These are phyloP conservation scores for Rhododendron vialii DNA, from an alignment of 148 eudicot species.

Conservation along the genomic window DNA sequence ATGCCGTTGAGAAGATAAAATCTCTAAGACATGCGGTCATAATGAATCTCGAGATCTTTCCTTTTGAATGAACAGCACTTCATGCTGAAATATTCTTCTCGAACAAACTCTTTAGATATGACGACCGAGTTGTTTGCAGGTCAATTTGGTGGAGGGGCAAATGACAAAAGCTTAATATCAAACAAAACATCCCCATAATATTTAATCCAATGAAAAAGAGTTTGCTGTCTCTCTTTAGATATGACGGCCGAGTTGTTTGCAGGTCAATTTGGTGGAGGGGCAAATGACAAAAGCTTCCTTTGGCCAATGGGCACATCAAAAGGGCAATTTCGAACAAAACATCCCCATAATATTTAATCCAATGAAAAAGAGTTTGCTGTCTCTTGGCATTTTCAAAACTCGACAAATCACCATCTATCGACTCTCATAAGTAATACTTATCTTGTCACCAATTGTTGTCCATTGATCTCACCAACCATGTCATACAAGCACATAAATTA, in stretches of 20 bases:
- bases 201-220: no score
- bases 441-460: background rate
- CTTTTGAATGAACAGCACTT: no score
- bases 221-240: no score
- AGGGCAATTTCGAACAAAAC: background rate
- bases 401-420: slow-evolving; percentile 10
- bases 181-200: no score
- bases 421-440: background rate
- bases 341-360: background rate
- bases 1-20: no score
- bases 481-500: background rate
- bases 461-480: slow-evolving; percentile 19
- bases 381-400: slow-evolving; percentile 18
- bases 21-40: no score
- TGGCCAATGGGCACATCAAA: background rate
- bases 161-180: no score
- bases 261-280: slow-evolving; percentile 12
- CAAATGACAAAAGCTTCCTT: slow-evolving; percentile 11
- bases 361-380: slow-evolving; percentile 18
- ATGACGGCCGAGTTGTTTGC: slow-evolving; percentile 21
- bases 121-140: no score
- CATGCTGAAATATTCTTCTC: no score
- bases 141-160: no score
- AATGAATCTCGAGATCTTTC: no score
- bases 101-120: no score